Conservation (phyloP, 1,139 yeast species). For the Diutina catenulata region DNA sequence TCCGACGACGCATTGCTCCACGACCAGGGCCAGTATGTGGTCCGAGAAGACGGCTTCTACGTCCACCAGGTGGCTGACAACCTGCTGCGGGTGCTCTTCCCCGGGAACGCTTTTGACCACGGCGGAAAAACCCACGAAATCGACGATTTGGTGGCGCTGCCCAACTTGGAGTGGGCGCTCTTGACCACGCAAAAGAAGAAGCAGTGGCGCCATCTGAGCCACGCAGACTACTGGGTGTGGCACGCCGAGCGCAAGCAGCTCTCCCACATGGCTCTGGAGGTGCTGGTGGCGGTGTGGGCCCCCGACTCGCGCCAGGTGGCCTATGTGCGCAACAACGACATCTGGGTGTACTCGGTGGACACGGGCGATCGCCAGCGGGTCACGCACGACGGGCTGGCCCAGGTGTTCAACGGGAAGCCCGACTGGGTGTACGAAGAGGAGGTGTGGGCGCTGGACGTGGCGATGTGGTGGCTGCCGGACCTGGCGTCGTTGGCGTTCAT, state of each 20-base stretch:
- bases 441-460: slow-evolving; percentile 48
- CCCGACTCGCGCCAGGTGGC: slow-evolving; percentile 25
- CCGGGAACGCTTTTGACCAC: slow-evolving; percentile 33
- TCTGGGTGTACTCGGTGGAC: slow-evolving; percentile 18
- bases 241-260: slow-evolving; percentile 13
- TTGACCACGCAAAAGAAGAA: slow-evolving; percentile 40
- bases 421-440: slow-evolving; percentile 99
- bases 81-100: slow-evolving; percentile 34
- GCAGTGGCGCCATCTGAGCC: slow-evolving; percentile 34
- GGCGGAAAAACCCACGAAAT: slow-evolving; percentile 32
- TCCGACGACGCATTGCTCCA: slow-evolving; percentile 30
- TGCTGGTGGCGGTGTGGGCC: slow-evolving; percentile 15
- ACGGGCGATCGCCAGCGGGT: slow-evolving; percentile 21
- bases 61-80: slow-evolving; percentile 26
- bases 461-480: slow-evolving; percentile 62
- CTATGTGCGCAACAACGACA: slow-evolving; percentile 26
- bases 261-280: slow-evolving; percentile 10
- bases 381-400: slow-evolving; percentile 56
- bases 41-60: slow-evolving; percentile 16
- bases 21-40: slow-evolving; percentile 47
- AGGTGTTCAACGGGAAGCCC: slow-evolving; percentile 75
- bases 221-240: slow-evolving; percentile 30
- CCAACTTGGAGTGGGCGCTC: slow-evolving; percentile 46
- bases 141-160: slow-evolving; percentile 47
- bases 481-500: slow-evolving; percentile 36